Evolutionary conservation across 2,329 filamentous ascomycete species (phyloP), one percentile per base, ranked within the genome.

Genomic region (Penicillium freii): DNA sequence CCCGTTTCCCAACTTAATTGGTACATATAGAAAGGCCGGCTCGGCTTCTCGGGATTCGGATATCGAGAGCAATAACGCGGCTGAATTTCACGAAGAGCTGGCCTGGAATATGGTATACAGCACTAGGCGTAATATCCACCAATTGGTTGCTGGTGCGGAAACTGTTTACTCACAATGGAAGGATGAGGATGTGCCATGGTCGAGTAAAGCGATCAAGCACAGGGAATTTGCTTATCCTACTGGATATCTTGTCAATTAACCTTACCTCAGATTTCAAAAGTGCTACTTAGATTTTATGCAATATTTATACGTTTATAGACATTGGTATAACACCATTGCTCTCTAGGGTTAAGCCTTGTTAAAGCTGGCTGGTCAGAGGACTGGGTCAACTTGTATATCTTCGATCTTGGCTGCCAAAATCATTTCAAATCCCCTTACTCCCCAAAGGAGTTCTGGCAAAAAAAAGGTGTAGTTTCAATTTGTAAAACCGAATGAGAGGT

Each of bases 1-100:
- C 77, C 80, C 67, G 42, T 82, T 58, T 72, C 80, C 79, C 0
- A 70, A 73, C 31, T 65, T 83, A 3, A 80, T 83, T 63, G 73
- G 79, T n/a, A 77, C 80, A 17, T 77, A 81, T 58, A 70, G 77
- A 1, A 65, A 74, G 0, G 72, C 71, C 0, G 81, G 80, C 8
- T 54, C 53, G 8, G 34, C 54, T 8, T 64, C 66, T 57, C 56
- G 71, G 29, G 62, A 66, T 49, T 70, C 66, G 43, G 69, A 73
- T 58, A 71, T 72, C 43, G 56, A 70, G 13, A 53, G 36, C 29
- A 45, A 60, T 31, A 60, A 66, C 23, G 59, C 55, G 11, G 54
- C 55, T 25, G 57, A 65, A 25, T 60, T 56, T 34, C 58, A 59
- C 33, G 58, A 59, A 34, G 62, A 61, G 8, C 40, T 51, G 44